Base-by-base conservation (phyloP, 225 moss, liverwort and hornwort species). In the Polytrichum commune region DNA sequence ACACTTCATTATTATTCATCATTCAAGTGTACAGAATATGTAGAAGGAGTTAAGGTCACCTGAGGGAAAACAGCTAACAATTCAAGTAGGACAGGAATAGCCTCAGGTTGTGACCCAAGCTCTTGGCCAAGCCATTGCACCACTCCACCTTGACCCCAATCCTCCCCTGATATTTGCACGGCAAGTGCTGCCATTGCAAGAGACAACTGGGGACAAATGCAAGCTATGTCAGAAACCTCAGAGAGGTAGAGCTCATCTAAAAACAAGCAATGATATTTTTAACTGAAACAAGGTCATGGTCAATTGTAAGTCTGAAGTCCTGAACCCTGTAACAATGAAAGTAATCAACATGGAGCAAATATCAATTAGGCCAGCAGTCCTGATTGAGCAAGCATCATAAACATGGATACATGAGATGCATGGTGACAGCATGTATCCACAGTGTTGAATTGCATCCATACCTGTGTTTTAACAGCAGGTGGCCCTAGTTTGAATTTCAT, bases 161-260 rank as follows among this genome's bases (percentile, higher is more conserved):
- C 90, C 76, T 93, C 92, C 75, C 84, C 80, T 53, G 92, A 68
- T 89, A 94, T 88, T 80, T 94, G 94, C 66, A 94, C 90, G 55
- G 94, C 97, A 75, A 98, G 79, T 27, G 97, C 91, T 77, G 91
- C 91, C 92, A 94, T 92, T 73, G 87, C 97, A 83, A 98, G 85
- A 81, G 91, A 94, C 65, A 98, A 81, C 97, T 97, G 90, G 74
- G 81, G 65, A 78, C 71, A 71, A 77, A 70, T 65, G 18, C 66
- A 55, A 38, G 30, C 64, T 5, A 68, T 29, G 56, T 83, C 70
- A 79, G 75, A 68, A 22, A 13, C 61, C 61, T 22, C 10, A 22
- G 18, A 22, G 61, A 61, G 16, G 61, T 65, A 65, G 25, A 65
- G 8, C 64, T 24, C 16, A 30, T 65, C 23, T 16, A 28, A 27